These are phyloP conservation scores for Myxozyma melibiosi DNA, from an alignment of 805 yeast genomes.

Conservation along the genomic window DNA sequence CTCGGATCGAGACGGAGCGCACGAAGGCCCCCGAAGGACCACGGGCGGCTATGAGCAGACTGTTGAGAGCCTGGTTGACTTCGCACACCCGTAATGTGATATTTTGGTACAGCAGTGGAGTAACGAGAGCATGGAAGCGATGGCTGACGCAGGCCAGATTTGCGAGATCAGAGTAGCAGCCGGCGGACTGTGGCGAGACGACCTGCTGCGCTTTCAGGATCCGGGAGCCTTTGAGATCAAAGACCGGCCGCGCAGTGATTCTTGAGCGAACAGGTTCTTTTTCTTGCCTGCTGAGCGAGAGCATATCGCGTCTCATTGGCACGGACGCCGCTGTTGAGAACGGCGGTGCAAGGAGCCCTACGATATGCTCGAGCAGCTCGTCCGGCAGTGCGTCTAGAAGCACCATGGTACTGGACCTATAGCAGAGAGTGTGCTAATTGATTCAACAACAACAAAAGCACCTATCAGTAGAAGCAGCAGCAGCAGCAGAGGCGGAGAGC, in stretches of 20 bases:
- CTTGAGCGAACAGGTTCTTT: background rate
- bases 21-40: constrained; percentile 22
- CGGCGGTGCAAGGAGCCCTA: constrained; percentile 15
- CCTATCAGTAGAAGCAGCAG: no score
- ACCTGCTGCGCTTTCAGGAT: background rate
- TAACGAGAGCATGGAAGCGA: constrained; percentile 19
- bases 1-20: constrained; percentile 24
- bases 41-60: constrained; percentile 12
- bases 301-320: constrained; percentile 10
- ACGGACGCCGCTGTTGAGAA: constrained; percentile 7
- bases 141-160: constrained; percentile 15
- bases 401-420: background rate
- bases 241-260: constrained; percentile 5
- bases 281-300: constrained; percentile 2
- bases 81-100: constrained; percentile 20
- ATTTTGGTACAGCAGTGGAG: constrained; percentile 23
- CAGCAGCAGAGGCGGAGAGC: no score
- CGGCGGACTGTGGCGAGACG: background rate
- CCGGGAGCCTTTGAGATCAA: background rate
- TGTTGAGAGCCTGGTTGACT: constrained; percentile 7
- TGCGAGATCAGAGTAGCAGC: constrained; percentile 19
- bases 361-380: constrained; percentile 23
- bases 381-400: constrained; percentile 25
- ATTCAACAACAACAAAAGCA: no score
- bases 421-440: no score